Base-by-base conservation (phyloP, 2,329 filamentous ascomycete genomes). In the Penicillium sp. region DNA sequence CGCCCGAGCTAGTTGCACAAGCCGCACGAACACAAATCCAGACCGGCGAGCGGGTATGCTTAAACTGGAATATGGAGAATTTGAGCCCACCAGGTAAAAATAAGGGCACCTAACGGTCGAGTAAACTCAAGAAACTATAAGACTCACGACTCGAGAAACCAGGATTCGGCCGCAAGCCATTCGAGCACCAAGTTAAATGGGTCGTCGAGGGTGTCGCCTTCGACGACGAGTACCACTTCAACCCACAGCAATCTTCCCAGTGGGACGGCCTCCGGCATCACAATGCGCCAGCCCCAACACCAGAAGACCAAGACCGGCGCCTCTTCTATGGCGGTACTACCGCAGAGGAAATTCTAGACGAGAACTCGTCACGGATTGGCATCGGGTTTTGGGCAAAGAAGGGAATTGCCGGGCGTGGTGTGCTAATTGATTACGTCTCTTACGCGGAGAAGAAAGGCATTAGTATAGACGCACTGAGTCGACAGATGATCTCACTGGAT, bases 41-140 rank as follows among this genome's bases (percentile, higher is more conserved):
- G 38, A 80, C 78, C 0, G 83, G 83, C 19, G 73, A 77, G 44
- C 76, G 82, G 25, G 77, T 84, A 22, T 79, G 79, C 47, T 68
- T 86, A 25, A 80, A 81, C 36, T 85, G 83, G 83, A 78, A 81
- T 28, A 69, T 85, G 37, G 77, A 78, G 46, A 84, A 85, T 62
- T 70, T 84, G 2, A 79, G 82, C n/a, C 69, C 68, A 12, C 70
- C 72, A 51, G 71, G 70, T 72, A 63, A 49, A 49, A 42, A 19
- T n/a, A 19, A 28, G 5, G 14, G 17, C 28, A 43, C 16, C 7
- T 17, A 11, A 43, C 26, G 2, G 4, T 10, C 9, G 10, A 26
- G 14, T 19, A 30, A 8, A 10, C 26, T 5, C 31, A 10, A 6
- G 1, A 12, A 5, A 10, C 14, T 25, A 12, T 11, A 33, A 22